Evolutionary conservation across 2,329 filamentous ascomycete genomes (phyloP), one percentile per base, ranked within the genome.

Genomic region (Stromatinia cepivora): DNA sequence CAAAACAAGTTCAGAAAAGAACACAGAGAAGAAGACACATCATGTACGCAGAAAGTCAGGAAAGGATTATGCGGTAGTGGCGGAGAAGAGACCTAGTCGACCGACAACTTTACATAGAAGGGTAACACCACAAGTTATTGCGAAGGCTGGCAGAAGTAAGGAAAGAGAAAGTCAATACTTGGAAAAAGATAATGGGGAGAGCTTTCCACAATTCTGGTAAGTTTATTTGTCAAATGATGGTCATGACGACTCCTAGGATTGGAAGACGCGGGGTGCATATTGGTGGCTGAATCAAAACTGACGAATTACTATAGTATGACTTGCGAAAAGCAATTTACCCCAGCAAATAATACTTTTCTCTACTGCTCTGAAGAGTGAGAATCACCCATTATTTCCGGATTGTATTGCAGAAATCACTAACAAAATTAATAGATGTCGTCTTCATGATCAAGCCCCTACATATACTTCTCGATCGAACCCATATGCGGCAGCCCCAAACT

Each of bases 151-250:
- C 22, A 61, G 45, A 58, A 69, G 61, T 34, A 67, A 58, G 65
- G 71, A 67, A 64, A 73, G 28, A 48, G 72, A 56, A 71, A 73
- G n/a, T 52, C 72, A 39, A 72, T 74, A n/a, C 69, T 73, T 69
- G n/a, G 70, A 70, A 42, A 67, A 75, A 39, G 76, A 88, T 67
- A 86, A 88, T 75, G 81, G 86, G 68, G 87, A 89, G 76, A 87
- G 84, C 78, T 89, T 90, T 72, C 87, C 87, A 31, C 87, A 89
- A 77, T 89, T 83, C 76, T 90, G 87, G 87, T 90, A 83, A 70
- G 66, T 63, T 45, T 10, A 68, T 46, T 59, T 15, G 25, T 63
- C 46, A 34, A 48, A 63, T 63, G 48, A 68, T 28, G 39, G 15
- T 17, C 39, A 42, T 42, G 50, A 28, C 34, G 31, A 48, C 17